Base-by-base conservation (phyloP, 2,329 filamentous ascomycete species). In the Sporothrix sp. region DNA sequence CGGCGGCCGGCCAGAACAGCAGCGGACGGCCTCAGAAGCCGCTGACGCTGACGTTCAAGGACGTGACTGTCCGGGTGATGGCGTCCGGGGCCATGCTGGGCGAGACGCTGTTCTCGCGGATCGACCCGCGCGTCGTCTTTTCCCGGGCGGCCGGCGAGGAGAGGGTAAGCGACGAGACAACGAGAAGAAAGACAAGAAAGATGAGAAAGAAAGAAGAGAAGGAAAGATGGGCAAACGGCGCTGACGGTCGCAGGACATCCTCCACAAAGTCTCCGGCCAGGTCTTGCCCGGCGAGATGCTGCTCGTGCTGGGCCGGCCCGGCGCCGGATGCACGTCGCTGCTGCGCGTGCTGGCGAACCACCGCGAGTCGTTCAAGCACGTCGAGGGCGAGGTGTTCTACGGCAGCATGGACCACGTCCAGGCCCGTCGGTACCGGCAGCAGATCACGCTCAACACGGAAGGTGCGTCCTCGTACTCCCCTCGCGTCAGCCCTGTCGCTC, bases 281-380 rank as follows among this genome's bases (percentile, higher is more conserved):
- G 40, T 55, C 3, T 5, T 13, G 9, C 54, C 54, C 1, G 54
- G 54, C 8, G 52, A 56, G 32, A 53, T 56, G 54, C 42, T 56
- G 7, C 49, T 56, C 10, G 76, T 79, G 2, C 67, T 79, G 1
- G 76, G 76, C 3, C 68, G 79, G 46, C 81, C 81, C 11, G 71
- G 71, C 1, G 72, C 72, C 37, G 78, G 78, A 14, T 81, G 78
- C 63, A 74, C 70, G 33, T 79, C 76, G 0, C 66, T 80, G 3
- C 62, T 79, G 5, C 78, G 78, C 58, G 74, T 79, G 0, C 80
- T 90, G 52, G 79, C 82, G 25, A 89, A 89, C 61, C 77, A 87
- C 58, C 72, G 83, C 4, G 73, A 72, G 3, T 73, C 76, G 1
- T 89, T 81, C 55, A 78, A 79, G 5, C 71, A 66, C 0, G 79